Percentiles rank a stretch among this genome's conserved stretches.
phyloP scores from a whole-genome alignment of 805 yeast genomes.

The Candida qinlingensis region DNA sequence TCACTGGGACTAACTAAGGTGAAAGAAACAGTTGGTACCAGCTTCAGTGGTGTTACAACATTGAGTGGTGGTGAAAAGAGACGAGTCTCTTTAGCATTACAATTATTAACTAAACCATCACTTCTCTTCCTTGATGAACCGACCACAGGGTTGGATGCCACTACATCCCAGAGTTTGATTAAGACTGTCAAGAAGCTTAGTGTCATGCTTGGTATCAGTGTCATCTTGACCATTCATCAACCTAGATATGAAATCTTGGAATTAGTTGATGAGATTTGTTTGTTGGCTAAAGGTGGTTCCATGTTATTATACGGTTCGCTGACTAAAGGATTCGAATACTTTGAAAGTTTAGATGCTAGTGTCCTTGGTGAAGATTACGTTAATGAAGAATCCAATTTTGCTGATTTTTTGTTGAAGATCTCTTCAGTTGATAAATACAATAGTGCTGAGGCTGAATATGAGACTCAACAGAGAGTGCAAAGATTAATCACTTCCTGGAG shows the following conservation, averaged over 20 bases:
- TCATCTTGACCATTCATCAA: slow-evolving; percentile 76
- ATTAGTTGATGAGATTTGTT: slow-evolving; percentile 60
- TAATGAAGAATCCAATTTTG: slow-evolving; percentile 40
- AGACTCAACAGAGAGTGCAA: slow-evolving; percentile 26
- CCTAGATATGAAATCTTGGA: slow-evolving; percentile 74
- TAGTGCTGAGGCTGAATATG: slow-evolving; percentile 28
- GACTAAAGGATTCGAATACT: slow-evolving; percentile 45
- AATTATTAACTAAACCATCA: slow-evolving; percentile 70
- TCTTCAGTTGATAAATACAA: slow-evolving; percentile 48
- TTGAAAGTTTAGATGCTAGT: slow-evolving; percentile 38
- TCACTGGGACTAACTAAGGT: slow-evolving; percentile 66
- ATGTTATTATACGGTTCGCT: slow-evolving; percentile 40
- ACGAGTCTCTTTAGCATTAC: slow-evolving; percentile 72
- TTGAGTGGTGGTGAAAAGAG: slow-evolving; percentile 85
- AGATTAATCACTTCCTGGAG: slow-evolving; percentile 13
- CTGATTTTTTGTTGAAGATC: slow-evolving; percentile 53
- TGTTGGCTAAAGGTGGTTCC: slow-evolving; percentile 61
- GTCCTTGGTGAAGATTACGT: slow-evolving; percentile 36
- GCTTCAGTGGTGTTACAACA: slow-evolving; percentile 36
- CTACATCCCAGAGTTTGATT: slow-evolving; percentile 62
- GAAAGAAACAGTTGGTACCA: slow-evolving; percentile 45
- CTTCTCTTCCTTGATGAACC: slow-evolving; percentile 81
- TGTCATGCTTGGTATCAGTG: slow-evolving; percentile 60
- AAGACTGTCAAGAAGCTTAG: slow-evolving; percentile 50
- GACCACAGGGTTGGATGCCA: slow-evolving; percentile 81